Evolutionary conservation across 306 rosid genomes (phyloP), one percentile per base, ranked within the genome.

Genomic region (Castanea sativa): DNA sequence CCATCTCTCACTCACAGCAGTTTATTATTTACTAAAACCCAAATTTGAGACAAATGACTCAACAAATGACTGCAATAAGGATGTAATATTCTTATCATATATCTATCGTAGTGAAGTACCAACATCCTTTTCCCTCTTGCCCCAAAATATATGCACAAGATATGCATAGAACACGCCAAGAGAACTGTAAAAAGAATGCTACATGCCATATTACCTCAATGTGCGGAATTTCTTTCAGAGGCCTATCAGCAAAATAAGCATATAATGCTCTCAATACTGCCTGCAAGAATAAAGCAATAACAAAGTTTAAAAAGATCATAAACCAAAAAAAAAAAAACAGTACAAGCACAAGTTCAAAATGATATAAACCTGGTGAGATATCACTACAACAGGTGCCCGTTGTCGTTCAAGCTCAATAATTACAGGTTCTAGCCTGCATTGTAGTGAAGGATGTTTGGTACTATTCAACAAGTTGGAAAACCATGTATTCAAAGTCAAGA

Each of bases 351-450:
- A 71, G 60, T 32, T 65, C 68, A 55, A 79, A 55, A 75, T 69
- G 10, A 43, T 15, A 69, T 4, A 32, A 80, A 95, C 99, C 97
- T 96, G 99, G 84, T 96, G 97, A 76, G 99, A 79, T 86, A 96
- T 91, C 87, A 96, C 98, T 35, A 96, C 99, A 53, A 96, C 99
- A 18, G 99, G 99, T 27, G 99, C 98, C 64, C 99, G 86, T 55
- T 95, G 99, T 78, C 99, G 90, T 82, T 95, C 99, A 53, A 95
- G 99, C 89, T 95, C 99, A 57, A 95, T 93, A 76, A 95, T 91
- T 60, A 95, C 99, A 38, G 99, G 99, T 85, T 95, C 99, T 63
- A 96, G 91, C 94, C 99, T 96, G 96, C 85, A 85, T 65, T 41
- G 45, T 41, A 35, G 59, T 25, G 55, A n/a, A 30, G 64, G 55